Evolutionary conservation across 805 yeast species (phyloP).

Genomic region (Metschnikowia shivogae): DNA sequence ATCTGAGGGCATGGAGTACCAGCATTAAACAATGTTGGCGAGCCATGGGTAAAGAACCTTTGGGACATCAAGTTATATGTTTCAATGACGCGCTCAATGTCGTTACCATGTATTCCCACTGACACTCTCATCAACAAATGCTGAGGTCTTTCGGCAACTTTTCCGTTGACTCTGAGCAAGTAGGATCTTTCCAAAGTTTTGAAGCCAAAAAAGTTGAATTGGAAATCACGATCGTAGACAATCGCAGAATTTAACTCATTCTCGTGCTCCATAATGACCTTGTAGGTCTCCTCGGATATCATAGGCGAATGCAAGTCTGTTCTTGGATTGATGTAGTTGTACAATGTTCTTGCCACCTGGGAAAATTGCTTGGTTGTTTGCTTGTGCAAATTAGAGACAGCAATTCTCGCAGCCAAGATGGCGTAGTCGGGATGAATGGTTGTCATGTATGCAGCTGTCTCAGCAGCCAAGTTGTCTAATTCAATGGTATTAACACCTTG

Average conservation of each 20-base stretch:
- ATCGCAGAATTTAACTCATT: slow-evolving; percentile 44
- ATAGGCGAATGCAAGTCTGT: slow-evolving; percentile 54
- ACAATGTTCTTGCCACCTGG: slow-evolving; percentile 68
- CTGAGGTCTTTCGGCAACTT: slow-evolving; percentile 60
- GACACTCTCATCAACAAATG: slow-evolving; percentile 61
- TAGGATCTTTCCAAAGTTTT: slow-evolving; percentile 60
- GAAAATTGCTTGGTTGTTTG: slow-evolving; percentile 87
- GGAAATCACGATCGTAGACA: slow-evolving; percentile 48
- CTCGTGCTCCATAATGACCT: slow-evolving; percentile 33
- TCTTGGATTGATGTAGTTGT: slow-evolving; percentile 75
- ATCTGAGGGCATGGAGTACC: slow-evolving; percentile 58
- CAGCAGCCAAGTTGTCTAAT: slow-evolving; percentile 69
- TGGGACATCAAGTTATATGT: slow-evolving; percentile 58
- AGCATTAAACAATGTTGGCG: slow-evolving; percentile 59
- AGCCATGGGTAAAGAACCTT: slow-evolving; percentile 56
- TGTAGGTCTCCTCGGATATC: slow-evolving; percentile 41
- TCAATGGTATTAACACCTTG: slow-evolving; percentile 96
- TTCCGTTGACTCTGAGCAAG: slow-evolving; percentile 49
- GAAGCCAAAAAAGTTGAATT: slow-evolving; percentile 57
- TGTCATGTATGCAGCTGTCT: slow-evolving; percentile 96
- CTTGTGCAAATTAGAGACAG: slow-evolving; percentile 89
- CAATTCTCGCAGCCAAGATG: slow-evolving; percentile 89
- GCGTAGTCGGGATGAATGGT: slow-evolving; percentile 98
- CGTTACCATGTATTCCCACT: slow-evolving; percentile 55
- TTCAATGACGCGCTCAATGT: slow-evolving; percentile 49